Evolutionary conservation across 345 rosid genomes (phyloP), one percentile per base, ranked within the genome.

Genomic region (Abelmoschus esculentus): DNA sequence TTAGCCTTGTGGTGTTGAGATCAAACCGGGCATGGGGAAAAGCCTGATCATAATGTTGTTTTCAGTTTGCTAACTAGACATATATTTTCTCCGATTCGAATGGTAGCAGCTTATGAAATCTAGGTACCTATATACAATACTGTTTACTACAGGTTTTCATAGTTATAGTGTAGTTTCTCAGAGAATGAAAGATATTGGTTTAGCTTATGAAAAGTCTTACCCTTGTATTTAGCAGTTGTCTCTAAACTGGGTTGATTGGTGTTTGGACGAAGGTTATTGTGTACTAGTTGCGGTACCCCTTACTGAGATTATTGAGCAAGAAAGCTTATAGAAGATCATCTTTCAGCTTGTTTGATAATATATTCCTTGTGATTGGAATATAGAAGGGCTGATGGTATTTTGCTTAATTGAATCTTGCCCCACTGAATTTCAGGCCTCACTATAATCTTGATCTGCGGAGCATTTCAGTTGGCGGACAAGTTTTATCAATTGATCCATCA

Each of bases 321-420:
- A 11, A 18, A 10, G 11, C 12, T 10, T n/a, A 64, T 19, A 6
- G 10, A 50, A 28, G 1, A 9, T 3, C 44, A 50, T 29, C 5
- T 14, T 29, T 47, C 40, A 14, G 15, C 58, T 17, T 17, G 58
- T 54, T 68, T 17, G 56, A 49, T 52, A 49, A 46, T n/a, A 50
- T 47, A 11, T 15, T 0, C 11, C 26, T 32, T 67, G 15, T 14
- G 50, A 15, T 66, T 36, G 54, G 50, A 72, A 32, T 34, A 8
- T 47, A 6, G 50, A 67, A 53, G 49, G n/a, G n/a, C n/a, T n/a
- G 61, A 12, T 5, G 3, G 12, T 26, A 63, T 22, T 74, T 81
- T 73, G 59, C 36, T 72, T 76, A 66, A 81, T 46, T 62, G 69
- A 53, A n/a, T 61, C 34, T 57, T 28, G n/a, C 49, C 8, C 49